Percentiles rank a stretch among this genome's conserved stretches.
These are phyloP conservation scores for Zopfia rhizophila DNA, from an alignment of 2,329 filamentous ascomycete species.

Conservation along the genomic window DNA sequence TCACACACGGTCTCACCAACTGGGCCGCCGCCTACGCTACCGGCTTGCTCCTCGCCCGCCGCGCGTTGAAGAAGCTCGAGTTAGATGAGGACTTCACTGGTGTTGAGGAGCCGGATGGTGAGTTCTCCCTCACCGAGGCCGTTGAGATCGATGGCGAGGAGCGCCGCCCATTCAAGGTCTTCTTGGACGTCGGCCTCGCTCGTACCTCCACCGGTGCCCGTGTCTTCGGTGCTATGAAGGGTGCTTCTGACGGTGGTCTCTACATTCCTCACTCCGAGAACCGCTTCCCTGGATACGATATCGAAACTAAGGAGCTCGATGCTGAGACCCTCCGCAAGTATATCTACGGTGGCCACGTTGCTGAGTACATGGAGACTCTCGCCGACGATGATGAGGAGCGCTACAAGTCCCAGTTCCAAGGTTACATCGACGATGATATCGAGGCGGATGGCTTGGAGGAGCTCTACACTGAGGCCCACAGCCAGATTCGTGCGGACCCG, in stretches of 20 bases:
- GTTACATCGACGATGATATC: conserved; percentile 96
- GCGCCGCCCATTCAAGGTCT: conserved; percentile 98
- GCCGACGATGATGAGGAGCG: conserved; percentile 99
- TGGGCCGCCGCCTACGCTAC: conserved; percentile 98
- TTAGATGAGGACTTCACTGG: conserved; percentile 92
- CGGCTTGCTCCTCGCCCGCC: conserved; percentile 95
- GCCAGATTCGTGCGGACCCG: conserved; percentile 96
- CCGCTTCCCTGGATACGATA: conserved; percentile 98
- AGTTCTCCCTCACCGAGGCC: conserved; percentile 95
- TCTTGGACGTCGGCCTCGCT: conserved; percentile 96
- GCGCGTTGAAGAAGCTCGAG: conserved; percentile 95
- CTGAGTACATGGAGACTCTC: conserved; percentile 99
- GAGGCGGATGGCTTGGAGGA: conserved; percentile 98
- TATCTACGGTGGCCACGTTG: conserved; percentile 98
- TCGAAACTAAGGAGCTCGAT: conserved; percentile 97
- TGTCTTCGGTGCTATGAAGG: conserved; percentile 99
- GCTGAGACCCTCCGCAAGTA: conserved; percentile 97
- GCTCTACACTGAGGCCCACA: conserved; percentile 93
- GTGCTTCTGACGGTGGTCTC: conserved; percentile 97
- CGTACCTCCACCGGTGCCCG: conserved; percentile 98
- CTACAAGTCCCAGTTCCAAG: conserved; percentile 97
- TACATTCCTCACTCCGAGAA: conserved; percentile 98
- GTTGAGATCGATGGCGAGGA: conserved; percentile 87
- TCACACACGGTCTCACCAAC: conserved; percentile 99
- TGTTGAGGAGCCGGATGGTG: conserved; percentile 96